These are phyloP conservation scores for Penicillium cosmopolitanum DNA, from an alignment of 495 filamentous ascomycete species.

Conservation along the genomic window DNA sequence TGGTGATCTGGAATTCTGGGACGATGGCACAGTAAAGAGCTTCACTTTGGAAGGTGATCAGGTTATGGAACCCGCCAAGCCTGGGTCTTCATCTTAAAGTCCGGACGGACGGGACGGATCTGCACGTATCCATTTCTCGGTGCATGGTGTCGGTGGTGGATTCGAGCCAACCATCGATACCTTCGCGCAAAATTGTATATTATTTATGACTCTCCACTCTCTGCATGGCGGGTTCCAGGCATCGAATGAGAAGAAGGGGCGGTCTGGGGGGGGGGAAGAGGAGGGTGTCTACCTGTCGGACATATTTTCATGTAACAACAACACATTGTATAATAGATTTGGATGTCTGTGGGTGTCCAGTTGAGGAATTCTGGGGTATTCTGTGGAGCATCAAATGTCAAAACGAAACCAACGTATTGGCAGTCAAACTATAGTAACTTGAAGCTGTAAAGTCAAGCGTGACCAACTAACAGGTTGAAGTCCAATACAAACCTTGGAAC, in stretches of 20 bases:
- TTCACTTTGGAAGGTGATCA: conserved; percentile 17
- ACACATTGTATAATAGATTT: conserved; percentile 16
- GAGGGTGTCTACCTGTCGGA: conserved; percentile 11
- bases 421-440: too few relatives aligned
- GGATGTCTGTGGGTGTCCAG: not conserved
- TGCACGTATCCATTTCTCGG: not conserved
- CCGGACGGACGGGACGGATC: too few relatives aligned
- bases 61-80: conserved; percentile 2
- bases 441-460: too few relatives aligned
- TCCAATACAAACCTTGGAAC: too few relatives aligned
- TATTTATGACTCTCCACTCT: conserved; percentile 30
- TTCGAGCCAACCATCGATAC: not conserved
- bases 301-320: conserved; percentile 15
- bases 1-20: conserved; percentile 71
- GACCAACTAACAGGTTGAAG: too few relatives aligned
- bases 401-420: too few relatives aligned
- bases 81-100: conserved; percentile 5
- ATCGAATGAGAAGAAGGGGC: conserved; percentile 19
- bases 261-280: conserved; percentile 9
- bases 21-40: conserved; percentile 55
- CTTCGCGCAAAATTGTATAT: conserved; percentile 11
- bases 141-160: not conserved
- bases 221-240: conserved; percentile 36
- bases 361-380: not conserved
- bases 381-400: too few relatives aligned